A percentile compares a stretch with the other conserved stretches of the same genome.
Conservation (phyloP, 176 grass and related monocot genomes). For the Aegilops longissima region DNA sequence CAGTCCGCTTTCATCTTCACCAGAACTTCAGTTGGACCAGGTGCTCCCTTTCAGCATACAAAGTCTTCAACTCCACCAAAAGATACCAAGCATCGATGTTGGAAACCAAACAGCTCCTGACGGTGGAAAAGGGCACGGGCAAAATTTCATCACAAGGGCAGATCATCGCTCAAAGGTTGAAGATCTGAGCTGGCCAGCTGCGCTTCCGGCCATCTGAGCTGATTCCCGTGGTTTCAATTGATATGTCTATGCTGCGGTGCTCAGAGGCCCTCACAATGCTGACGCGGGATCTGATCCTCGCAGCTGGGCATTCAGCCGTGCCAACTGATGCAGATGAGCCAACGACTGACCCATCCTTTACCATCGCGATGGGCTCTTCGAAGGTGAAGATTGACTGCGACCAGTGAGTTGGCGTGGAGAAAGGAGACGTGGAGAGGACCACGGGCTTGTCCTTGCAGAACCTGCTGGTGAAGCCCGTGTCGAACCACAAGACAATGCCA, state of each 20-base stretch:
- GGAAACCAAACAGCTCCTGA: neutral
- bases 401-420: slow-evolving; percentile 79
- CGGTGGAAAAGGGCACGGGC: neutral
- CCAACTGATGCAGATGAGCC: slow-evolving; percentile 43
- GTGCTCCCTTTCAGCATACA: neutral
- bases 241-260: slow-evolving; percentile 77
- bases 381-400: slow-evolving; percentile 83
- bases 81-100: neutral
- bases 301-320: slow-evolving; percentile 53
- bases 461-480: slow-evolving; percentile 65
- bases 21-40: neutral
- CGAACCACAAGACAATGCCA: slow-evolving; percentile 91
- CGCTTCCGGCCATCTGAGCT: slow-evolving; percentile 50
- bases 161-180: slow-evolving; percentile 53
- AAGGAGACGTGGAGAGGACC: slow-evolving; percentile 80
- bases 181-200: slow-evolving; percentile 78
- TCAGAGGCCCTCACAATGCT: slow-evolving; percentile 78
- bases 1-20: neutral
- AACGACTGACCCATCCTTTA: slow-evolving; percentile 15
- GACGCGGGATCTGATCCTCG: slow-evolving; percentile 48
- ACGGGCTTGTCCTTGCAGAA: slow-evolving; percentile 87
- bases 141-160: neutral
- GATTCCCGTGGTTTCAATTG: slow-evolving; percentile 54
- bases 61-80: neutral
- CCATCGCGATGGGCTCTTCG: slow-evolving; percentile 69